Evolutionary conservation across 768 basidiomycete genomes (phyloP).

Genomic region (Tricholoma hemisulphureum): DNA sequence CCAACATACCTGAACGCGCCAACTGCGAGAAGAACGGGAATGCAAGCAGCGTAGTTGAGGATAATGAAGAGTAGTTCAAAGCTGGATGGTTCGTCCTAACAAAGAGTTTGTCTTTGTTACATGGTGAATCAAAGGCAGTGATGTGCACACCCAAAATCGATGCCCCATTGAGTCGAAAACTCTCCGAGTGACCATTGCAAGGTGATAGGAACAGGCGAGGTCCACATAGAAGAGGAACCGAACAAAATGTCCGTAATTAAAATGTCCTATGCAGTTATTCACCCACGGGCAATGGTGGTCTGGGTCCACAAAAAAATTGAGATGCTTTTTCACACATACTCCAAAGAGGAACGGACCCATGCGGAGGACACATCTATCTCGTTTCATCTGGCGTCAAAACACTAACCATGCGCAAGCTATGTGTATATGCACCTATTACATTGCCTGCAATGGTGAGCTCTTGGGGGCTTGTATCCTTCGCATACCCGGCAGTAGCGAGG

Average conservation of each 20-base stretch:
- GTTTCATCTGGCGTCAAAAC: conserved; percentile 7
- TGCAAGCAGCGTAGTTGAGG: conserved; percentile 79
- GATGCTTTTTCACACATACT: not conserved
- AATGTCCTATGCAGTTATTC: conserved; percentile 91
- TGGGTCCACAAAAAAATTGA: conserved; percentile 26
- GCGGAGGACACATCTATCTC: conserved; percentile 71
- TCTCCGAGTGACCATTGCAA: conserved; percentile 75
- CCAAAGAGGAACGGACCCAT: conserved; percentile 63
- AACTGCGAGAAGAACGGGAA: conserved; percentile 84
- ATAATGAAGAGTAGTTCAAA: conserved; percentile 81
- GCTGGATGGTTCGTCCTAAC: conserved; percentile 65
- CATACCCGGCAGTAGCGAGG: conserved; percentile 90
- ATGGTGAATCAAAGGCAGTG: not conserved
- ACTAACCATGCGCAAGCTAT: not conserved
- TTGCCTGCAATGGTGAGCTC: conserved; percentile 89
- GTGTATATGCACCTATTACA: conserved; percentile 66
- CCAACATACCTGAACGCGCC: conserved; percentile 79
- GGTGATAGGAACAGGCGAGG: conserved; percentile 83
- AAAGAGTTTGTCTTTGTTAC: not conserved
- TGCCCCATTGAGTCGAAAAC: conserved; percentile 46
- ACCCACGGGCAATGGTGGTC: conserved; percentile 95
- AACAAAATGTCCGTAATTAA: conserved; percentile 85
- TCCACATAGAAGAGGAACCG: conserved; percentile 94
- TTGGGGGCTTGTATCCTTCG: conserved; percentile 78
- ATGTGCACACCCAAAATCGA: conserved; percentile 51